Evolutionary conservation across 352 stramenopile genomes (phyloP), one percentile per base, ranked within the genome.

Genomic region (Phytophthora boehmeriae): DNA sequence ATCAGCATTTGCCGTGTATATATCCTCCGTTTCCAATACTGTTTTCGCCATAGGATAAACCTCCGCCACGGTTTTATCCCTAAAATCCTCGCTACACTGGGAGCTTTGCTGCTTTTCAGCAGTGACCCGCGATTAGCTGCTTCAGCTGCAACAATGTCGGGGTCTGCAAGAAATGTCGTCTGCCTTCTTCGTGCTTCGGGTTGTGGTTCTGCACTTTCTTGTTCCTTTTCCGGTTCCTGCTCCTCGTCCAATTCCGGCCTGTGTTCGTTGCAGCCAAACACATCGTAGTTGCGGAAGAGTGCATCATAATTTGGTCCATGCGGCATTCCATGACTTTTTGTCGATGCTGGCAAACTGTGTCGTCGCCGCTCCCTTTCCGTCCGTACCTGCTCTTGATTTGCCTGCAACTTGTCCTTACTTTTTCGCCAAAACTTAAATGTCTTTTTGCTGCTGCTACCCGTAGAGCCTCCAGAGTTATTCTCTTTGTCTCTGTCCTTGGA

Each of bases 261-360:
- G 30, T 59, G 22, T 61, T 20, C 45, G 32, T n/a, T n/a, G 39
- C 48, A 54, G 17, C 57, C 48, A 30, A 57, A 50, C 23, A 74
- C 56, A 5, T 66, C 63, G 28, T 71, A 73, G 38, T 76, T 68
- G 16, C 64, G 66, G 25, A 85, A 66, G 0, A 85, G 43, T 17
- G 47, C 68, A 17, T 82, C 76, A 59, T 85, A 85, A 43, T 85
- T 85, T 41, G 74, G 78, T 3, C 34, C 52, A 5, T 68, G 23
- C 14, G 11, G 13, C 43, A 25, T 47, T 38, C 8, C 50, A 48
- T 19, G 23, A 19, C 49, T 59, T 36, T 17, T 52, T 50, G 58
- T 50, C 16, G 35, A 48, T 23, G 45, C 54, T 16, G 61, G 50
- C 35, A 53, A 35, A 13, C 57, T 67, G 17, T 58, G 47, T 32